Evolutionary conservation across 139 green algal species (phyloP), one percentile per base, ranked within the genome.

Genomic region (Raphidocelis subcapitata): DNA sequence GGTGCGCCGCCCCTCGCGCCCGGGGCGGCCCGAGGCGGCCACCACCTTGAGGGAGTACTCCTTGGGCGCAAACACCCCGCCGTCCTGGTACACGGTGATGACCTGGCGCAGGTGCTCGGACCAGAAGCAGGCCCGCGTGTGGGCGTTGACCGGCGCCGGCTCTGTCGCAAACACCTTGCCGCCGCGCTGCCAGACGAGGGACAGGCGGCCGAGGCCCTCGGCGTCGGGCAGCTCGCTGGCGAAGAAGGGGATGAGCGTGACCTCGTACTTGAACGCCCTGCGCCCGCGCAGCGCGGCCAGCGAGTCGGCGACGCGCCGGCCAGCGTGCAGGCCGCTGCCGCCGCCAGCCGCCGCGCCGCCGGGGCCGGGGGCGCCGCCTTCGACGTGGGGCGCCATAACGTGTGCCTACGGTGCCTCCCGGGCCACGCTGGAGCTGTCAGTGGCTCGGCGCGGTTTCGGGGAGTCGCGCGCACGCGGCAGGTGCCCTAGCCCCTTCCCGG

Each of bases 161-260:
- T 86, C 75, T 24, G 83, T 89, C 2, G 79, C 79, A 32, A 81
- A 86, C 0, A 86, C 46, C 68, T 89, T 89, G 20, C 44, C 41
- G 28, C 83, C 83, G 1, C 83, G 63, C 75, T 89, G 80, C 83
- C 83, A 89, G 0, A 71, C 70, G 33, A 88, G 85, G 2, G 73
- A 81, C 3, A 77, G 67, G 23, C 73, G 67, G 0, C 77, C 75
- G 26, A 84, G 32, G 14, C 69, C 46, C 49, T 72, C 23, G n/a
- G 5, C 5, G 16, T 63, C 16, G 32, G 26, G 3, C 1, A 35
- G 32, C 73, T 56, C 32, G 73, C 76, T 69, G 20, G 64, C 77
- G 20, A 86, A 76, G 49, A 82, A 86, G 0, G 81, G 81, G 3
- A 86, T 84, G 33, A 86, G 37, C 26, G 83, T 77, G 20, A 86